These are phyloP conservation scores for Pseudodiploospora longispora DNA, from an alignment of 2,329 filamentous ascomycete genomes.

Conservation along the genomic window DNA sequence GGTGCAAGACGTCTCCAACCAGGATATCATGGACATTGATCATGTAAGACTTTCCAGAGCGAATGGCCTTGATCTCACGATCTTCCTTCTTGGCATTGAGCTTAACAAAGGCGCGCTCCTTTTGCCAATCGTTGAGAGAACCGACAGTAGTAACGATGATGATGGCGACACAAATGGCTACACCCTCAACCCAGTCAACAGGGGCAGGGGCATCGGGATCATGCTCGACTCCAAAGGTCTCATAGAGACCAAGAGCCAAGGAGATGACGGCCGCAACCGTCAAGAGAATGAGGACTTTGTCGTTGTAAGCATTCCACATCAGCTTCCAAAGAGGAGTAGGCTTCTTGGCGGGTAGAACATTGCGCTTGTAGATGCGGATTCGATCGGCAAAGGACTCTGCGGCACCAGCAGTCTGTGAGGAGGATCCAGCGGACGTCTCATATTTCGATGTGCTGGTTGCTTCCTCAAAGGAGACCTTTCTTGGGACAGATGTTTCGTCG, in stretches of 20 bases:
- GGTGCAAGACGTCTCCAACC: conserved; percentile 60
- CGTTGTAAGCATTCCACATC: conserved; percentile 66
- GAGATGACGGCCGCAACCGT: conserved; percentile 59
- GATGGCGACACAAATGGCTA: conserved; percentile 40
- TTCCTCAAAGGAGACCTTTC: conserved; percentile 56
- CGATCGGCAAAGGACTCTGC: conserved; percentile 17
- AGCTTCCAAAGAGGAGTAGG: conserved; percentile 49
- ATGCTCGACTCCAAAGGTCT: conserved; percentile 47
- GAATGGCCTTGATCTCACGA: conserved; percentile 56
- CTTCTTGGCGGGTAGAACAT: conserved; percentile 56
- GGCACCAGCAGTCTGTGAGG: conserved; percentile 14
- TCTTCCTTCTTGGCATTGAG: conserved; percentile 57
- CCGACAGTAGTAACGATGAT: conserved; percentile 53
- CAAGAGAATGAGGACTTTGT: conserved; percentile 51
- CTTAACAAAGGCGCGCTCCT: conserved; percentile 56
- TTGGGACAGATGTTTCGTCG: conserved; percentile 11
- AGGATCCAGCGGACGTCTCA: conserved; percentile 36
- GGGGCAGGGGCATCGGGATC: conserved; percentile 27
- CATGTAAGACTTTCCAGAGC: conserved; percentile 56
- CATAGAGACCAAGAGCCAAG: conserved; percentile 57
- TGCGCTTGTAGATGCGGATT: conserved; percentile 32
- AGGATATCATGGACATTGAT: conserved; percentile 59
- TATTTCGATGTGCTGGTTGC: conserved; percentile 66
- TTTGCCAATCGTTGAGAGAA: conserved; percentile 59
- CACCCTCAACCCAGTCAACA: conserved; percentile 63